phyloP scores from a whole-genome alignment of 176 grass and related monocot species.

The Zoysia pacifica region DNA sequence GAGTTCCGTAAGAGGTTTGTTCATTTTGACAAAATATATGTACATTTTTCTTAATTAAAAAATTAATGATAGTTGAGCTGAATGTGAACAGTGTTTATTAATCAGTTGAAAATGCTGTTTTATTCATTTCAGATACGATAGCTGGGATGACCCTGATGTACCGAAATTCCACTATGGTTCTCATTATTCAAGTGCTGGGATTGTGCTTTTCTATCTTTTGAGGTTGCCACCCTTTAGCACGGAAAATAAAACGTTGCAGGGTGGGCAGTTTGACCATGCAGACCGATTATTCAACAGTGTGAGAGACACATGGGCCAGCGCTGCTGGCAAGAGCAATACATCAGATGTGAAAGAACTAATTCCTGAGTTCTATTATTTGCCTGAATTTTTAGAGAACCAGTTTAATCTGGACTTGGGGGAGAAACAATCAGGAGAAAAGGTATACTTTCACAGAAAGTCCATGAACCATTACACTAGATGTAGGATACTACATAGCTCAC shows the following conservation, averaged over 20 bases:
- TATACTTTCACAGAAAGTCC: slow-evolving; percentile 28
- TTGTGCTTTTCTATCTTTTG: slow-evolving; percentile 98
- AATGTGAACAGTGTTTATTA: slow-evolving; percentile 5
- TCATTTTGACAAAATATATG: slow-evolving; percentile 4
- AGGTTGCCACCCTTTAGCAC: slow-evolving; percentile 82
- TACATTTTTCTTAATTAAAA: slow-evolving; percentile 26
- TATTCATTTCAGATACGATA: slow-evolving; percentile 76
- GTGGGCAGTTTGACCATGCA: slow-evolving; percentile 96
- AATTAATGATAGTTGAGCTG: slow-evolving; percentile 6
- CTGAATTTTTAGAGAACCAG: slow-evolving; percentile 93
- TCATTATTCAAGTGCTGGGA: slow-evolving; percentile 98
- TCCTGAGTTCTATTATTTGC: slow-evolving; percentile 99
- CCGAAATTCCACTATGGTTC: slow-evolving; percentile 99
- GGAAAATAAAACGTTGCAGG: slow-evolving; percentile 98
- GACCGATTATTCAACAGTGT: slow-evolving; percentile 94
- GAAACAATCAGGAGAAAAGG: slow-evolving; percentile 99
- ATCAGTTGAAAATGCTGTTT: slow-evolving; percentile 28
- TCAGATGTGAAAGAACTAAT: slow-evolving; percentile 99
- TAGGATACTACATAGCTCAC: slow-evolving; percentile 7
- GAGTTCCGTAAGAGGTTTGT: slow-evolving; percentile 93
- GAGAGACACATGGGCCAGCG: slow-evolving; percentile 88
- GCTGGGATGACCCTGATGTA: slow-evolving; percentile 99
- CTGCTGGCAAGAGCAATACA: slow-evolving; percentile 97
- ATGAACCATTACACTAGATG: slow-evolving; percentile 14
- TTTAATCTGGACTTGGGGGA: slow-evolving; percentile 93